phyloP scores from a whole-genome alignment of 139 green algal genomes.

The Coccomyxa sp. region DNA sequence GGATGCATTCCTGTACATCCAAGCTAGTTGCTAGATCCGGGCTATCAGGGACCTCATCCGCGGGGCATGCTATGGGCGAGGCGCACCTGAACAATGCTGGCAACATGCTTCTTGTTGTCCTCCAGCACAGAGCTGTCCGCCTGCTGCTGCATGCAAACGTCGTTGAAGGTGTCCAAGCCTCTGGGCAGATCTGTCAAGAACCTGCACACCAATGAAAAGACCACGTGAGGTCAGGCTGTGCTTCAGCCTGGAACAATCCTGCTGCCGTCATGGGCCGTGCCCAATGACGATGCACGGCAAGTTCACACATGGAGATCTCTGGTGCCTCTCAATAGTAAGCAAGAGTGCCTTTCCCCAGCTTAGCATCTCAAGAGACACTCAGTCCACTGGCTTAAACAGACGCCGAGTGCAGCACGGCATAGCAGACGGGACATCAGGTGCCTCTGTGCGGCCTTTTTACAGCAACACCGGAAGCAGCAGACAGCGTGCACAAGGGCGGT shows the following conservation, averaged over 20 bases:
- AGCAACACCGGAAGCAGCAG: no score
- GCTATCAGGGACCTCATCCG: no score
- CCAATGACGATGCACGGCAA: not conserved
- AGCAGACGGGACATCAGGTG: no score
- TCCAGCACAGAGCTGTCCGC: not conserved
- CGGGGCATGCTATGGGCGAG: no score
- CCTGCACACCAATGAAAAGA: not conserved
- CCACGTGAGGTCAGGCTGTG: not conserved
- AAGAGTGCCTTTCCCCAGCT: not conserved
- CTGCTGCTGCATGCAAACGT: slow-evolving; percentile 3
- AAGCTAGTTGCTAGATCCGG: no score
- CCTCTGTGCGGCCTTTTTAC: no score
- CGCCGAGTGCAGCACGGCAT: no score
- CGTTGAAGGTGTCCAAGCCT: slow-evolving; percentile 19
- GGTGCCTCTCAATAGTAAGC: not conserved
- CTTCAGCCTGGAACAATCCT: not conserved
- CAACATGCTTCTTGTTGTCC: not conserved
- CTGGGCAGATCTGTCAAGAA: slow-evolving; percentile 34
- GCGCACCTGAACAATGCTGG: not conserved
- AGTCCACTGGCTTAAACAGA: no score
- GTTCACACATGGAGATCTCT: not conserved
- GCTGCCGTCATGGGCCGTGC: not conserved
- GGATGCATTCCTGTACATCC: no score
- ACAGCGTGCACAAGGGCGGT: no score
- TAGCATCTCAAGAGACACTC: no score